Evolutionary conservation across 805 yeast species (phyloP).

Genomic region (Wickerhamia fluorescens): DNA sequence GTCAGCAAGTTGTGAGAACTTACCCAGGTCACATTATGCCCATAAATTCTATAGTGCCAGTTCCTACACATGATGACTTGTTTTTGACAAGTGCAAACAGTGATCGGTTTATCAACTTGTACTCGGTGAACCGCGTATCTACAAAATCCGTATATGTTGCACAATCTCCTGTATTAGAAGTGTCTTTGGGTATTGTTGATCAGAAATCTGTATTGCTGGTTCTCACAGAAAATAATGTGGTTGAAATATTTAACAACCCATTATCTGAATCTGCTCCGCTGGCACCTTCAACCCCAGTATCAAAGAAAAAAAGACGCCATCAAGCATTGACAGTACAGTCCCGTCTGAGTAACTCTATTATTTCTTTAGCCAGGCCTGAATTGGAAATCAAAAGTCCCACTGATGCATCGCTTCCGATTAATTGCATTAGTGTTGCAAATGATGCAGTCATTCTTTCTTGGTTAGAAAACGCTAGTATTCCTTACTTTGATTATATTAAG

Average conservation of each 20-base stretch:
- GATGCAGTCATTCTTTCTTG: constrained; percentile 43
- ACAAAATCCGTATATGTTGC: constrained; percentile 59
- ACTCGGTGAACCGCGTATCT: constrained; percentile 40
- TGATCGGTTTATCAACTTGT: constrained; percentile 77
- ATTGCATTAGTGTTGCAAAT: constrained; percentile 23
- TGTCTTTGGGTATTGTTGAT: constrained; percentile 32
- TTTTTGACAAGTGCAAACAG: constrained; percentile 68
- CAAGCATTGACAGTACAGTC: constrained; percentile 38
- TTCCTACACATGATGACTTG: constrained; percentile 28
- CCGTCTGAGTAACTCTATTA: constrained; percentile 39
- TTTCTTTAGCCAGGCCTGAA: constrained; percentile 44
- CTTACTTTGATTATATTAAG: constrained; percentile 48
- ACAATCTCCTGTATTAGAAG: constrained; percentile 49
- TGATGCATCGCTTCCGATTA: constrained; percentile 21
- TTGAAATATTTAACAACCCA: constrained; percentile 67
- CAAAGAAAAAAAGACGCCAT: constrained; percentile 40
- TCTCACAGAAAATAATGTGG: constrained; percentile 65
- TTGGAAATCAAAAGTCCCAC: constrained; percentile 24
- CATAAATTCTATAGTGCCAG: constrained; percentile 41
- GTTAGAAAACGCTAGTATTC: constrained; percentile 54
- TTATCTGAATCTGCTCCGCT: constrained; percentile 20
- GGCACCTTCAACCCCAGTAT: constrained; percentile 10
- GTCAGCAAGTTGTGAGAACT: constrained; percentile 37
- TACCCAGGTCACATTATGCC: constrained; percentile 78
- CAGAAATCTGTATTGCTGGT: constrained; percentile 39